phyloP scores from a whole-genome alignment of 257 asterid genomes.

The Lycium ferocissimum region DNA sequence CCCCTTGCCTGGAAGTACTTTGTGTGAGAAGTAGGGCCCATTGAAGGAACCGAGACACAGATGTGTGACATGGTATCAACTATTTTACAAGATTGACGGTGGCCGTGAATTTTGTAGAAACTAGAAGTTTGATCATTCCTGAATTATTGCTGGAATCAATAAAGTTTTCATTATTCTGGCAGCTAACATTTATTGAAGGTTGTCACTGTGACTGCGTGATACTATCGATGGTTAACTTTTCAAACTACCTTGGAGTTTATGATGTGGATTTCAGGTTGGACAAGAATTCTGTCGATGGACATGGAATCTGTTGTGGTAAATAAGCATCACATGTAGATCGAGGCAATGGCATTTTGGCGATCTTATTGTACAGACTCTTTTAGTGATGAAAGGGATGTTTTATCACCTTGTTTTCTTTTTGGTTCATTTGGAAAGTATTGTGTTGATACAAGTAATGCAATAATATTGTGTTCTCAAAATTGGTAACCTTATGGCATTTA shows the following conservation, averaged over 20 bases:
- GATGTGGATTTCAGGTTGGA: background rate
- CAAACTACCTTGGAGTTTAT: background rate
- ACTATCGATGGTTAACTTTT: background rate
- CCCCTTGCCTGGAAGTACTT: conserved; percentile 37
- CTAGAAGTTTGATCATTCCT: background rate
- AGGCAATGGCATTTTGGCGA: background rate
- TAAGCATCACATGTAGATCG: background rate
- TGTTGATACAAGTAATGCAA: conserved; percentile 22
- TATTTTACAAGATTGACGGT: conserved; percentile 9
- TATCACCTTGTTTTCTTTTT: conserved; percentile 9
- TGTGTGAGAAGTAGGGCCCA: conserved; percentile 12
- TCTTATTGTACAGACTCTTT: conserved; percentile 28
- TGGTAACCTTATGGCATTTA: background rate
- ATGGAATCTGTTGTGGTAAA: conserved; percentile 6
- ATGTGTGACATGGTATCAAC: conserved; percentile 7
- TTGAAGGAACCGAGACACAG: background rate
- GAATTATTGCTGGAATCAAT: conserved; percentile 15
- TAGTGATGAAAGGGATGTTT: background rate
- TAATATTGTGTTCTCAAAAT: background rate
- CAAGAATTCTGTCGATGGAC: background rate
- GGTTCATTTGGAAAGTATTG: conserved; percentile 9
- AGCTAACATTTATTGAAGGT: conserved; percentile 20
- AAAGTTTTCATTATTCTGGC: conserved; percentile 22
- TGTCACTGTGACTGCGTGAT: conserved; percentile 22
- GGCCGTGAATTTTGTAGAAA: background rate